These are phyloP conservation scores for Nepenthes mirabilis DNA, from an alignment of 148 eudicot species.

Conservation along the genomic window DNA sequence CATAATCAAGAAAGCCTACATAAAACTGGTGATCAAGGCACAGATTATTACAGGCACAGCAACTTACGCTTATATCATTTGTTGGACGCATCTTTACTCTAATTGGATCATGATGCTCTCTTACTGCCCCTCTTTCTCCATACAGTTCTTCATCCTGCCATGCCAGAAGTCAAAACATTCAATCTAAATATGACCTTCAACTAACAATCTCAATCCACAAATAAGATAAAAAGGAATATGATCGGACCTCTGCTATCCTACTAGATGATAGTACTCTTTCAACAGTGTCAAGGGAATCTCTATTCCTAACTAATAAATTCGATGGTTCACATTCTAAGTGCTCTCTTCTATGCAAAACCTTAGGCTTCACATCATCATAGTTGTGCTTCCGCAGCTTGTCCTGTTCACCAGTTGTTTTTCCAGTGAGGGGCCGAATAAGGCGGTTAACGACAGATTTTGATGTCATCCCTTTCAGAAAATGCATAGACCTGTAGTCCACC, in stretches of 20 bases:
- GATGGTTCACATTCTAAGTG: constrained; percentile 27
- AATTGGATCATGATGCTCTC: constrained; percentile 20
- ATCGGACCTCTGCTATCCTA: constrained; percentile 33
- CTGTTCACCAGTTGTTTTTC: constrained; percentile 16
- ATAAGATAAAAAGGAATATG: background rate
- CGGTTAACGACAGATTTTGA: constrained; percentile 16
- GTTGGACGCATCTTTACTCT: constrained; percentile 19
- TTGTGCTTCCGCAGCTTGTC: constrained; percentile 17
- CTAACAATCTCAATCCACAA: background rate
- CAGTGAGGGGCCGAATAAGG: constrained; percentile 15
- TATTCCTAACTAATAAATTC: constrained; percentile 14
- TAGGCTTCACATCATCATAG: constrained; percentile 15
- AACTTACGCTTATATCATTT: constrained; percentile 40
- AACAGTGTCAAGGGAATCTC: constrained; percentile 12
- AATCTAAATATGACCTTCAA: constrained; percentile 4
- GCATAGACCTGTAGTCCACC: no score
- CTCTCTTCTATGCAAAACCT: constrained; percentile 15
- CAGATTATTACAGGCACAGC: constrained; percentile 1
- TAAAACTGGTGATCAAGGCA: background rate
- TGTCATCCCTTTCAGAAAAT: constrained; percentile 1
- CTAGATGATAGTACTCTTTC: constrained; percentile 23
- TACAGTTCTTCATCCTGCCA: constrained; percentile 32
- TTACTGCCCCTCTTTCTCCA: constrained; percentile 20
- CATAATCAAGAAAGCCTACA: background rate
- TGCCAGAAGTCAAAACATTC: constrained; percentile 8